Evolutionary conservation across 2,329 filamentous ascomycete genomes (phyloP).

Genomic region (Aureobasidium sp.): DNA sequence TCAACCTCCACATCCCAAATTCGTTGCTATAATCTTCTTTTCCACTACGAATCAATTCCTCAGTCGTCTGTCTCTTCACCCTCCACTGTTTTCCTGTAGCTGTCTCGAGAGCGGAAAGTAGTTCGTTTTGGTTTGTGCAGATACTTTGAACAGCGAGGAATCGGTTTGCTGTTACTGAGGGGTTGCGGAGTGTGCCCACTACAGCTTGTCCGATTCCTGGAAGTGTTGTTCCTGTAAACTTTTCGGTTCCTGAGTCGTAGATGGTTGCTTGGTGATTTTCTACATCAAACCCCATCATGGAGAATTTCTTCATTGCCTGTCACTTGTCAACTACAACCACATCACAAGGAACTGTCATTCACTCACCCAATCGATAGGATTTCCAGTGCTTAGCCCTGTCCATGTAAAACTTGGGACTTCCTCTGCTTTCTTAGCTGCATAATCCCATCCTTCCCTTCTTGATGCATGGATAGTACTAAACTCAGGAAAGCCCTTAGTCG

Average conservation of each 20-base stretch:
- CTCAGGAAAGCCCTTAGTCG: conserved; percentile 22
- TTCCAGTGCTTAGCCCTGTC: conserved; percentile 24
- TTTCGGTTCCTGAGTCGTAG: conserved; percentile 60
- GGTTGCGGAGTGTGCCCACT: conserved; percentile 52
- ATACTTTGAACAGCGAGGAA: conserved; percentile 62
- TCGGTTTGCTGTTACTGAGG: conserved; percentile 61
- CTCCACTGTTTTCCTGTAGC: conserved; percentile 23
- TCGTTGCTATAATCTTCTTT: conserved; percentile 1
- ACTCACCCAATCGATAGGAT: conserved; percentile 27
- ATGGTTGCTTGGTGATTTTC: conserved; percentile 54
- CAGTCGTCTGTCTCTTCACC: neutral
- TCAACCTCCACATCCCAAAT: conserved; percentile 20
- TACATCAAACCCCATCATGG: conserved; percentile 66
- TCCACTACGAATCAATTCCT: conserved; percentile 20
- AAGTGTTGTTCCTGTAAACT: conserved; percentile 56
- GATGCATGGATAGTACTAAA: conserved; percentile 19
- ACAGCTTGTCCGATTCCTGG: conserved; percentile 57
- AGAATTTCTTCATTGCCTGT: conserved; percentile 63
- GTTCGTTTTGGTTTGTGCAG: conserved; percentile 59
- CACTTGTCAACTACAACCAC: too few relatives aligned
- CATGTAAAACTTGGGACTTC: conserved; percentile 22
- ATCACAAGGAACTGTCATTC: too few relatives aligned
- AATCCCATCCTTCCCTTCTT: conserved; percentile 19
- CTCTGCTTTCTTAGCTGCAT: conserved; percentile 32
- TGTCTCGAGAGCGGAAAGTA: conserved; percentile 45